Evolutionary conservation across 2,329 filamentous ascomycete species (phyloP).

Genomic region (Aureobasidium sp.): DNA sequence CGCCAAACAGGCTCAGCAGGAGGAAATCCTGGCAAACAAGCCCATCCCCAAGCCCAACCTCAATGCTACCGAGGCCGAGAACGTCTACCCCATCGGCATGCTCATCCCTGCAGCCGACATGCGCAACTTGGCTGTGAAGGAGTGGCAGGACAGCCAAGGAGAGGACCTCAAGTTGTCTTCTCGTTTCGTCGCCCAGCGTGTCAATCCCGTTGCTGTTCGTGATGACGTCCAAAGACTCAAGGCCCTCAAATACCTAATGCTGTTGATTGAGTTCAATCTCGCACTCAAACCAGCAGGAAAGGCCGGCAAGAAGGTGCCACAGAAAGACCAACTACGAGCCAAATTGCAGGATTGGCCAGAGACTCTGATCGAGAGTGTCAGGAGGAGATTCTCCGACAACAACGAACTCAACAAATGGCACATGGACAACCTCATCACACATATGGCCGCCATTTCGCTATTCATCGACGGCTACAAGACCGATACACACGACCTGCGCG

Average conservation of each 20-base stretch:
- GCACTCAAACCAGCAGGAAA: conserved; percentile 28
- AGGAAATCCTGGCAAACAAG: conserved; percentile 57
- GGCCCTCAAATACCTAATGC: conserved; percentile 40
- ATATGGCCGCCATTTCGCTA: conserved; percentile 62
- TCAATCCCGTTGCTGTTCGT: conserved; percentile 49
- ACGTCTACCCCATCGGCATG: conserved; percentile 61
- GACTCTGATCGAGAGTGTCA: conserved; percentile 56
- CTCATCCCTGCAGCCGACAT: conserved; percentile 63
- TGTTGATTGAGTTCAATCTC: conserved; percentile 41
- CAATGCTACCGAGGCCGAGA: conserved; percentile 56
- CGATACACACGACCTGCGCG: conserved; percentile 59
- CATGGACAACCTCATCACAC: conserved; percentile 62
- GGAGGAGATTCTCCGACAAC: conserved; percentile 59
- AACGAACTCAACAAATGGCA: conserved; percentile 63
- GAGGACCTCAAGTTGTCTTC: conserved; percentile 51
- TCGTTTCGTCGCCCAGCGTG: conserved; percentile 57
- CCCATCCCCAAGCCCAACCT: conserved; percentile 65
- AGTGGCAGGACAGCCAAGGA: conserved; percentile 62
- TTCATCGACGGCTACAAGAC: conserved; percentile 67
- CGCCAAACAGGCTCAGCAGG: conserved; percentile 56
- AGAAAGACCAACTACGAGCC: conserved; percentile 53
- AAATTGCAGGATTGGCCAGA: conserved; percentile 49
- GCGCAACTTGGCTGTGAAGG: conserved; percentile 58
- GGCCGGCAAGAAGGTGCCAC: conserved; percentile 44
- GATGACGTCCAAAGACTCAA: conserved; percentile 42